Base-by-base conservation (phyloP, 2,329 filamentous ascomycete species). In the Coniella lustricola region DNA sequence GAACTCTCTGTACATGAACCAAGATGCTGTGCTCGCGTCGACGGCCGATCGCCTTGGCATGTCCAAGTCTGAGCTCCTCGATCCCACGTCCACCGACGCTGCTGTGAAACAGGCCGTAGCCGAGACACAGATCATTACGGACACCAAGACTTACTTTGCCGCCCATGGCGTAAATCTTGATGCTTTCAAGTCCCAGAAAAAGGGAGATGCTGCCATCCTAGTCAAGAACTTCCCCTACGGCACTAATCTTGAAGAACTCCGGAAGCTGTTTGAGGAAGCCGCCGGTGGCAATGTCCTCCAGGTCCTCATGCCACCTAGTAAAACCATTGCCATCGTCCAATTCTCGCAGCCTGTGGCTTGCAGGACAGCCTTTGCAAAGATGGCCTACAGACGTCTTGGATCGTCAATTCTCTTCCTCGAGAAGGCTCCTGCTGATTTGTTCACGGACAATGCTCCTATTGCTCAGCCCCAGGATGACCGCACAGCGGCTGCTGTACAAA, bases 1-100 rank as follows among this genome's bases (percentile, higher is more conserved):
- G 93, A 98, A 98, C 71, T 91, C 90, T n/a, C 74, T 98, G n/a
- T 98, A 93, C 67, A 94, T 98, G 87, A 96, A 86, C 67, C 86
- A 89, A 69, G 90, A 98, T 71, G 88, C 93, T 44, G 90, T 98
- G 45, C 90, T 96, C 68, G 82, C 87, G 42, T 94, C 90, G 5
- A 81, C 95, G 53, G 89, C 93, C 41, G 81, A 84, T 61, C 85
- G 90, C 46, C 75, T 98, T 49, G 90, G 91, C 40, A 80, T 98
- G 49, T 85, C 86, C 48, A 98, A 98, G 71, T 84, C 89, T 10
- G 90, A 95, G 59, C 70, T 98, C 49, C 75, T 98, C 39, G 91
- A 98, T 67, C 93, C 91, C n/a, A 95, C 91, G 3, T 95, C 88
- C 51, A 83, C 91, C 48, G 90, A 96, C 67, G 90, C 91, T 51